A percentile compares a stretch with the other conserved stretches of the same genome.
Conservation (phyloP, 768 basidiomycete genomes). For the Lentinula boryana region DNA sequence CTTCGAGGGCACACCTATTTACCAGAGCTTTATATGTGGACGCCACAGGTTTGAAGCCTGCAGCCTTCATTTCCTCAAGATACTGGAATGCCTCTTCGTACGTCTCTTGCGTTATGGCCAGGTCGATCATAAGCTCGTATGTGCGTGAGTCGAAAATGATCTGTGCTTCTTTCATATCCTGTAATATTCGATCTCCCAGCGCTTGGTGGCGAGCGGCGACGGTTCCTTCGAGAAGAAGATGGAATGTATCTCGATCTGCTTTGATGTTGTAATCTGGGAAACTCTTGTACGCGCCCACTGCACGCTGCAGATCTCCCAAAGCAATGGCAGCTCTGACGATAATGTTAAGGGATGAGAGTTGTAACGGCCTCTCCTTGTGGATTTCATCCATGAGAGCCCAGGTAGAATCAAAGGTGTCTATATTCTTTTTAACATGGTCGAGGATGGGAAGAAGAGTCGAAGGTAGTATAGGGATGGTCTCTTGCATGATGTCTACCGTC, state of each 20-base stretch:
- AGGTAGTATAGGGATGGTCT: constrained; percentile 39
- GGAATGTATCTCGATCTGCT: constrained; percentile 63
- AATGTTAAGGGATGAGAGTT: constrained; percentile 57
- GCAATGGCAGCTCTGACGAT: constrained; percentile 58
- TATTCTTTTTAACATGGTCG: constrained; percentile 35
- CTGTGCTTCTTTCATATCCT: constrained; percentile 55
- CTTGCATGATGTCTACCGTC: constrained; percentile 55
- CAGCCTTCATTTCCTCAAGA: constrained; percentile 81
- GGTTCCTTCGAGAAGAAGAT: constrained; percentile 63
- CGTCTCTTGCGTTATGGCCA: constrained; percentile 62
- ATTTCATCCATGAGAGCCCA: constrained; percentile 63
- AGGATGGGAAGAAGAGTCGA: constrained; percentile 53
- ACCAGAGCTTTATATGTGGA: constrained; percentile 56
- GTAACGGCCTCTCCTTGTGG: constrained; percentile 43
- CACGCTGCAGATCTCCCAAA: constrained; percentile 67
- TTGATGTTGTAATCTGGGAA: constrained; percentile 46
- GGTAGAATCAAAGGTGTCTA: constrained; percentile 54
- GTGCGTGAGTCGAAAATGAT: constrained; percentile 54
- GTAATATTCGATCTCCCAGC: constrained; percentile 61
- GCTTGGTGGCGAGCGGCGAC: constrained; percentile 50
- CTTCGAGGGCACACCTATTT: constrained; percentile 44
- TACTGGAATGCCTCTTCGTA: constrained; percentile 90
- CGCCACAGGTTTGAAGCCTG: constrained; percentile 45
- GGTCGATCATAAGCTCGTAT: constrained; percentile 60
- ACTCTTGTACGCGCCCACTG: constrained; percentile 69